A percentile compares a stretch with the other conserved stretches of the same genome.
phyloP scores from a whole-genome alignment of 2,329 filamentous ascomycete species.

The Seiridium unicorne region DNA sequence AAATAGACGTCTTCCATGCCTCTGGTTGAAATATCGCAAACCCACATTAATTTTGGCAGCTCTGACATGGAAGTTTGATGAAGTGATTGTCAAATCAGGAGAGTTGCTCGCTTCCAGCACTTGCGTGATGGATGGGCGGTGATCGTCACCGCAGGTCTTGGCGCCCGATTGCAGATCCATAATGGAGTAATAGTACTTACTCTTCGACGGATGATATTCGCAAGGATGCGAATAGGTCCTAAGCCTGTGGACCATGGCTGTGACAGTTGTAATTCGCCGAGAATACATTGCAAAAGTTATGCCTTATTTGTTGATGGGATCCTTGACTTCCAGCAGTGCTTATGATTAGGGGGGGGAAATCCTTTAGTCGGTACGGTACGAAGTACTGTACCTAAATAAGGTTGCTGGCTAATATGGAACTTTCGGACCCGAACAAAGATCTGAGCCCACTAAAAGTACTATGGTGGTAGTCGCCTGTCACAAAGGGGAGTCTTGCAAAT shows the following conservation, averaged over 20 bases:
- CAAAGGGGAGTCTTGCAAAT: no score
- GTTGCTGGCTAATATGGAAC: neutral
- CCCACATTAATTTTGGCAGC: neutral
- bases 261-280: neutral
- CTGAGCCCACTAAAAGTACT: neutral
- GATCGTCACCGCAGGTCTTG: constrained; percentile 2
- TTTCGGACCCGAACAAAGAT: neutral
- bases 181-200: neutral
- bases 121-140: neutral
- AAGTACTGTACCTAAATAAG: neutral
- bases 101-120: neutral
- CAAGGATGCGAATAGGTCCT: neutral
- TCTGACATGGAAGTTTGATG: neutral
- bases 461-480: no score
- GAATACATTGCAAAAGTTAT: neutral
- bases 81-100: neutral
- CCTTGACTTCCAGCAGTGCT: neutral
- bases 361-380: neutral
- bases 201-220: neutral
- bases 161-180: neutral
- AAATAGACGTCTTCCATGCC: neutral
- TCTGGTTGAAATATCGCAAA: neutral
- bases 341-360: neutral
- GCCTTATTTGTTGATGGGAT: neutral
- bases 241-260: neutral